phyloP scores from a whole-genome alignment of 768 basidiomycete species.

The Panaeolus papilionaceus region DNA sequence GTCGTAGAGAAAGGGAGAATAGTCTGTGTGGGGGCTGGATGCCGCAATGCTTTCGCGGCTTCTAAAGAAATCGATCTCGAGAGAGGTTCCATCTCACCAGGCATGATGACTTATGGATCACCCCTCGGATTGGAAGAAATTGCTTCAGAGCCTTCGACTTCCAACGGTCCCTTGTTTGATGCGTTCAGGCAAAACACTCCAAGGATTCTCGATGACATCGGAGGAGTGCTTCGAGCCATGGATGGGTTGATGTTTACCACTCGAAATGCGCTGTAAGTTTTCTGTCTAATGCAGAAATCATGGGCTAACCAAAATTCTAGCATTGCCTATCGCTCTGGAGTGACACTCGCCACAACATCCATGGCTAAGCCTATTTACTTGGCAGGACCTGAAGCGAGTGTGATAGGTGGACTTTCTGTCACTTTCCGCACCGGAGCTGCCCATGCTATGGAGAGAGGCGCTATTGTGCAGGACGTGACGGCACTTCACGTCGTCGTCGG shows the following conservation, averaged over 20 bases:
- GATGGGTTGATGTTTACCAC: slow-evolving; percentile 79
- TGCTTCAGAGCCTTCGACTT: slow-evolving; percentile 67
- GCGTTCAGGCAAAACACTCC: slow-evolving; percentile 53
- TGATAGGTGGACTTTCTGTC: slow-evolving; percentile 67
- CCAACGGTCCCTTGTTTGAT: slow-evolving; percentile 64
- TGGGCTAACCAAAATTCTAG: slow-evolving; percentile 38
- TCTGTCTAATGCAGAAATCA: slow-evolving; percentile 6
- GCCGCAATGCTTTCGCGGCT: slow-evolving; percentile 31
- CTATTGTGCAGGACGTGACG: slow-evolving; percentile 62
- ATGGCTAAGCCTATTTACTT: slow-evolving; percentile 49
- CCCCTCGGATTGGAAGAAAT: slow-evolving; percentile 82
- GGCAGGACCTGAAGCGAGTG: slow-evolving; percentile 40
- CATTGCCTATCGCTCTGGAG: slow-evolving; percentile 69
- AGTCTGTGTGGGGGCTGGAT: slow-evolving; percentile 51
- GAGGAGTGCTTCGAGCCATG: slow-evolving; percentile 65
- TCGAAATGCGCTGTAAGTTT: slow-evolving; percentile 72
- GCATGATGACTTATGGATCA: slow-evolving; percentile 71
- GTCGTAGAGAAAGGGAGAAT: slow-evolving; percentile 58
- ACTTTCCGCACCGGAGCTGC: slow-evolving; percentile 64
- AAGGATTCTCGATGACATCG: slow-evolving; percentile 51
- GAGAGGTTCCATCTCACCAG: slow-evolving; percentile 73
- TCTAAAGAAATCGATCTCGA: slow-evolving; percentile 60
- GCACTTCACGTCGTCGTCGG: slow-evolving; percentile 70
- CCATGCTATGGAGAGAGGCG: slow-evolving; percentile 63
- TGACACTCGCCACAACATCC: slow-evolving; percentile 64